A percentile compares a stretch with the other conserved stretches of the same genome.
Conservation (phyloP, 768 basidiomycete species). For the Russula dissimulans region DNA sequence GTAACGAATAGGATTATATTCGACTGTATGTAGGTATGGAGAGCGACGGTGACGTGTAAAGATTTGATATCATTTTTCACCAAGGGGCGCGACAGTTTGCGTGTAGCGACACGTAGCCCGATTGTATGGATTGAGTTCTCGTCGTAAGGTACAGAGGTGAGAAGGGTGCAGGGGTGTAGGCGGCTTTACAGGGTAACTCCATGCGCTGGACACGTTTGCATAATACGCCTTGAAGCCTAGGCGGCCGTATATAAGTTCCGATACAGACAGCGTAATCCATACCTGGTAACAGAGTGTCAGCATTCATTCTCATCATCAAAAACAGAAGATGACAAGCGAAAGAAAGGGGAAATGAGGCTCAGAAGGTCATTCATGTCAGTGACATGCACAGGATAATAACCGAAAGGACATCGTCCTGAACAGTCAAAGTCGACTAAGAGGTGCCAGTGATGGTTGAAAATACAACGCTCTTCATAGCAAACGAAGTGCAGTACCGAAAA, state of each 20-base stretch:
- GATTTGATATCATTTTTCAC: too few species aligned
- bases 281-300: conserved; percentile 3
- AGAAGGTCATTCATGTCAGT: conserved; percentile 72
- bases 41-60: too few species aligned
- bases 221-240: background rate
- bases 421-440: conserved; percentile 81
- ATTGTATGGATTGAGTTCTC: too few species aligned
- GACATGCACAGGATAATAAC: conserved; percentile 35
- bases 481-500: conserved; percentile 4
- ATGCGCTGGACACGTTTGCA: background rate
- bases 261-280: background rate
- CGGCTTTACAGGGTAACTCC: background rate
- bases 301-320: background rate
- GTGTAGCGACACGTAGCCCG: too few species aligned
- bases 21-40: too few species aligned
- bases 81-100: too few species aligned
- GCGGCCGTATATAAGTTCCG: background rate
- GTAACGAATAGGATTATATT: too few species aligned
- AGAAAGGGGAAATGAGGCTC: conserved; percentile 25
- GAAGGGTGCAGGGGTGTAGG: too few species aligned
- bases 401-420: conserved; percentile 24
- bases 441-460: conserved; percentile 67
- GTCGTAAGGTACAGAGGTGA: too few species aligned
- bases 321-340: background rate
- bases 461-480: conserved; percentile 75